phyloP scores from a whole-genome alignment of 2,329 filamentous ascomycete species.

The Ophiosphaerella korrae region DNA sequence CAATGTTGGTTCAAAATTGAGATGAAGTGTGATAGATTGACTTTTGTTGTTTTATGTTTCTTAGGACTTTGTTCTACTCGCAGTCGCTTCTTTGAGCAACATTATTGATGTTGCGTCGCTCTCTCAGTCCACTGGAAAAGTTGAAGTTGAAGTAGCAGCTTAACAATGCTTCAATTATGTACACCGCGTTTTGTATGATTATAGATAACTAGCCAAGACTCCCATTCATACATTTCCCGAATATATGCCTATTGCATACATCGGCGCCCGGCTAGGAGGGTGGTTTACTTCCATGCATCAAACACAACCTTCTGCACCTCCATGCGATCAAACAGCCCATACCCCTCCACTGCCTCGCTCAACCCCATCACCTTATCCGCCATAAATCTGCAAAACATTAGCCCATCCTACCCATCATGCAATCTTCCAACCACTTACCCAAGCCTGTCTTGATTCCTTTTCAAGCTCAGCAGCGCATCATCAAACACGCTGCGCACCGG shows the following conservation, averaged over 20 bases:
- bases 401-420: conserved; percentile 30
- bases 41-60: no score
- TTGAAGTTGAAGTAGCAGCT: background rate
- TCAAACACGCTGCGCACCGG: conserved; percentile 58
- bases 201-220: no score
- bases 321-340: conserved; percentile 59
- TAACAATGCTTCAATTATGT: no score
- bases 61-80: no score
- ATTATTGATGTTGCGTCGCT: no score
- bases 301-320: conserved; percentile 61
- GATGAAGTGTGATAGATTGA: no score
- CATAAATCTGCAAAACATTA: conserved; percentile 49
- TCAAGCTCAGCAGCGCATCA: conserved; percentile 52
- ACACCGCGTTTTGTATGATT: no score
- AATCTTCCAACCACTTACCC: conserved; percentile 30
- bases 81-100: no score
- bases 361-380: conserved; percentile 59
- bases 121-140: background rate
- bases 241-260: no score
- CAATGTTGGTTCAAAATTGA: no score
- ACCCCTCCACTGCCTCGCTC: conserved; percentile 57
- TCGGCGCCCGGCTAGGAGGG: background rate
- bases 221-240: no score
- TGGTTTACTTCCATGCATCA: conserved; percentile 47
- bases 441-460: conserved; percentile 56